These are phyloP conservation scores for Erodium texanum DNA, from an alignment of 441 rosid species.

Conservation along the genomic window DNA sequence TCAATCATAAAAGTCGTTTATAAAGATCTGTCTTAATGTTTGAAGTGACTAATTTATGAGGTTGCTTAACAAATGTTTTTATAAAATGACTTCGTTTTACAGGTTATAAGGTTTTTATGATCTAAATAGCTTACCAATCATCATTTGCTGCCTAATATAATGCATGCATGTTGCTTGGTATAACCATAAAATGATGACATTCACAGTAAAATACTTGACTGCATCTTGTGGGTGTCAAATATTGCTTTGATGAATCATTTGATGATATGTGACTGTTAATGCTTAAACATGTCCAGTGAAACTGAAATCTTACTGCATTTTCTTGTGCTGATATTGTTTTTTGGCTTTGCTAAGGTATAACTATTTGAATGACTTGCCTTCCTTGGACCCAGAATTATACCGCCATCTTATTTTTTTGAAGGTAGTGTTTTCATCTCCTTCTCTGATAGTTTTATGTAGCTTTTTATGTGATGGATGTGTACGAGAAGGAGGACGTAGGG, in stretches of 20 bases:
- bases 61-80: not conserved
- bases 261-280: not conserved
- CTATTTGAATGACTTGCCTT: conserved; percentile 91
- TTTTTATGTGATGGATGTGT: not conserved
- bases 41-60: not conserved
- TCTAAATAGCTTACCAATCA: conserved; percentile 3
- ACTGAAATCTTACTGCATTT: conserved; percentile 1
- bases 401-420: conserved; percentile 94
- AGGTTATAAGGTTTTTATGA: not conserved
- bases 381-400: conserved; percentile 91
- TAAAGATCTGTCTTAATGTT: not conserved
- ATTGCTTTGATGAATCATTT: not conserved
- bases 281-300: not conserved
- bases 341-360: conserved; percentile 56
- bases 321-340: conserved; percentile 2
- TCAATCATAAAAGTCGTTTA: not conserved
- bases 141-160: not conserved
- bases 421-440: conserved; percentile 33
- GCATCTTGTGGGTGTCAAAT: not conserved
- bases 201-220: not conserved
- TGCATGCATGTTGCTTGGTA: conserved; percentile 1
- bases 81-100: not conserved
- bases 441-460: not conserved
- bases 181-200: not conserved
- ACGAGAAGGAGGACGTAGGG: not conserved